These are phyloP conservation scores for Cyclotella baltica DNA, from an alignment of 108 stramenopile genomes.

Conservation along the genomic window DNA sequence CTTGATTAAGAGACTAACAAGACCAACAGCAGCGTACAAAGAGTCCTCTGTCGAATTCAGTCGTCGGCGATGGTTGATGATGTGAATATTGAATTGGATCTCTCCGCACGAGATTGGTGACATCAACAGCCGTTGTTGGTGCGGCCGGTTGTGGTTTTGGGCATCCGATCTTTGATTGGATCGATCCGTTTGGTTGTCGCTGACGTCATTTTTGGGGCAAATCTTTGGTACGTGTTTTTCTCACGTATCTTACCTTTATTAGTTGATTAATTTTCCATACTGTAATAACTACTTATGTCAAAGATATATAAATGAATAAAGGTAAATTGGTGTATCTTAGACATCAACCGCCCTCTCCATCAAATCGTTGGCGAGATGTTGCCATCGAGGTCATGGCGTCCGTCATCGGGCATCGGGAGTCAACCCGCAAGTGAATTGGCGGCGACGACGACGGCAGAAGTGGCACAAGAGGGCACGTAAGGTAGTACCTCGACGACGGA, in stretches of 20 bases:
- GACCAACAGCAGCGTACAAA: not conserved
- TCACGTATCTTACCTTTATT: conserved; percentile 3
- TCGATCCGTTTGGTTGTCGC: too few relatives aligned
- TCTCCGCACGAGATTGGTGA: not conserved
- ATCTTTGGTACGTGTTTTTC: not conserved
- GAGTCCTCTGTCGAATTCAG: not conserved
- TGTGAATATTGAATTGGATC: too few relatives aligned
- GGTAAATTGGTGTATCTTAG: not conserved
- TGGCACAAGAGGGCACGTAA: not conserved
- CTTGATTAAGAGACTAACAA: not conserved
- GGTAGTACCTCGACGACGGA: not conserved
- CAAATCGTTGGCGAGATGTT: not conserved
- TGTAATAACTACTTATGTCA: not conserved
- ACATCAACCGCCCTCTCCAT: not conserved
- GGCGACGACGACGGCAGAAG: not conserved
- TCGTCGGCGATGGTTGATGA: not conserved
- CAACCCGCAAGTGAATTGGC: not conserved
- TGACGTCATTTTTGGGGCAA: conserved; percentile 20
- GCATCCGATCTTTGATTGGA: too few relatives aligned
- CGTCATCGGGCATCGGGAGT: not conserved
- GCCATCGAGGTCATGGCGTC: not conserved
- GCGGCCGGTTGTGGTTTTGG: too few relatives aligned
- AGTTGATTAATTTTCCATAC: too few relatives aligned
- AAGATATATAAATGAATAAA: not conserved
- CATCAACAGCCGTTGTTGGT: not conserved